Conservation (phyloP, 768 basidiomycete species). For the Chalciporus piperatus region DNA sequence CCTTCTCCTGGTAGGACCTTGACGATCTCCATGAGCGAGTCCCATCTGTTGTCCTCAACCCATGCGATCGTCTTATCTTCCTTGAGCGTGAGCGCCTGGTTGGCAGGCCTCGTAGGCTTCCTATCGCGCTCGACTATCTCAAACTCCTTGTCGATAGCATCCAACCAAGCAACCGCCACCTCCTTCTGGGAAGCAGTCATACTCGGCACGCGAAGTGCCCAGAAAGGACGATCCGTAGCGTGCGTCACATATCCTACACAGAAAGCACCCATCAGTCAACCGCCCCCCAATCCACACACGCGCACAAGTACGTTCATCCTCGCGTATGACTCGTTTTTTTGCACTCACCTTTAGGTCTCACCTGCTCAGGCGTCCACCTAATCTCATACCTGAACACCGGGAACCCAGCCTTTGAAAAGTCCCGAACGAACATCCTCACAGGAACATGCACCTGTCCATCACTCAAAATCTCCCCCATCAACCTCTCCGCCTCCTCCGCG, state of each 20-base stretch:
- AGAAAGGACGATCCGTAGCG: conserved; percentile 60
- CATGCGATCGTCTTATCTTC: conserved; percentile 52
- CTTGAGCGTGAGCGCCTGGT: conserved; percentile 46
- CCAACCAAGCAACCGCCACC: conserved; percentile 57
- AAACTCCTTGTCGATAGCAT: conserved; percentile 45
- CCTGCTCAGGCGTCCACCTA: conserved; percentile 62
- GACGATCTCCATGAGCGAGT: conserved; percentile 38
- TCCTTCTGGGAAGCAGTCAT: conserved; percentile 44
- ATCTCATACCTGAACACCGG: conserved; percentile 70
- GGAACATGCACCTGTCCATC: conserved; percentile 69
- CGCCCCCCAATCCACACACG: no score
- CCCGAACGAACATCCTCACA: conserved; percentile 58
- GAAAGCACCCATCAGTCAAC: not conserved
- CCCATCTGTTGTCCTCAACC: conserved; percentile 54
- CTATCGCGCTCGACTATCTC: conserved; percentile 36
- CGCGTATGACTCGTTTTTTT: not conserved
- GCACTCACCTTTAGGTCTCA: conserved; percentile 48
- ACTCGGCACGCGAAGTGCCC: conserved; percentile 54
- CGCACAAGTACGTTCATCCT: not conserved
- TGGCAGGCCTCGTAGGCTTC: conserved; percentile 28
- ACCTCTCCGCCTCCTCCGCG: conserved; percentile 41
- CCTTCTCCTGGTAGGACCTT: conserved; percentile 29
- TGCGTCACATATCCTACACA: conserved; percentile 66
- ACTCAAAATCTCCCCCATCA: conserved; percentile 60
- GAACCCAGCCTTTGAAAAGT: conserved; percentile 51